Evolutionary conservation across 176 grass and related monocot genomes (phyloP), one percentile per base, ranked within the genome.

Genomic region (Eleusine indica): DNA sequence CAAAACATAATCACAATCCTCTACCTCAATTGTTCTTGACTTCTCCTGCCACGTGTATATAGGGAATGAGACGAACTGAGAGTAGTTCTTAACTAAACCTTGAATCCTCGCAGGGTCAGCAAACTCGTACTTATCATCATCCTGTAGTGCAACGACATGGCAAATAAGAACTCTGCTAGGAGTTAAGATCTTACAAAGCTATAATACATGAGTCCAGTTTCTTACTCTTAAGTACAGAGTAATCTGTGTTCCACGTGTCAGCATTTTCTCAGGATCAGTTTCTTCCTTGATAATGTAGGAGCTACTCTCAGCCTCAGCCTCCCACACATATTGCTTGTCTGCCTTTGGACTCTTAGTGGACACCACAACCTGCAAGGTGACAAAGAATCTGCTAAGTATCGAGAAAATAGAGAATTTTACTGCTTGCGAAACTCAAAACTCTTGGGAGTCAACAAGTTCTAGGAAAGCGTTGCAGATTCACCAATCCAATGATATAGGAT

Each of bases 11-110:
- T 17, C 21, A 68, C 19, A 57, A 81, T 48, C 62, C 19, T 69
- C 19, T 69, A 97, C 94, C 91, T 97, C 94, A 77, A 94, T 86
- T 57, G 94, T 94, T 87, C 89, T 85, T 60, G 94, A 97, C 88
- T 97, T 97, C 79, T 97, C 94, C 68, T 94, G 91, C 85, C 91
- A 97, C 62, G 92, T 94, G 75, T 92, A 94, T 83, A 97, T 97
- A n/a, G 94, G 94, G 78, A 97, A 97, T 40, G 94, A 94, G 2
- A 97, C 94, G 86, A 94, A 94, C 75, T 97, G 94, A 37, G 92
- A 94, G 67, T 94, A 94, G 77, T 97, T 97, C 80, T 97, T 97
- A 58, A 97, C 92, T 83, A 97, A 74, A 81, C 86, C 88, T 85
- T 97, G 90, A 62, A 97, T 91, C 42, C 84, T 87, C 4, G 73